Evolutionary conservation across 1,284 basidiomycete species (phyloP).

Genomic region (Puccinia coronata): DNA sequence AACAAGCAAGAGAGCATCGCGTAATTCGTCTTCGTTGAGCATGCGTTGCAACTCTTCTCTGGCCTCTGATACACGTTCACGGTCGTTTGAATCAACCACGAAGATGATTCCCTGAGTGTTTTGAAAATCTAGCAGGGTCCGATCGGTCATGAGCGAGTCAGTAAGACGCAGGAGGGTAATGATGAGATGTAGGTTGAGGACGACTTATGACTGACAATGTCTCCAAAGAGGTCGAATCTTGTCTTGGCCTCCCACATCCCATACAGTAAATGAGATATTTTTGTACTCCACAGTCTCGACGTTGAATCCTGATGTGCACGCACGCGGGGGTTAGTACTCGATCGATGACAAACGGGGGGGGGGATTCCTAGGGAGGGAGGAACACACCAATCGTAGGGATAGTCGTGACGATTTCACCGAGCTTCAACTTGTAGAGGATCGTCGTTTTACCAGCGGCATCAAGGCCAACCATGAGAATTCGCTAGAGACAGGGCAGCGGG

Average conservation of each 20-base stretch:
- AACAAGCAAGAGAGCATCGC: conserved; percentile 95
- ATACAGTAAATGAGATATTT: conserved; percentile 99
- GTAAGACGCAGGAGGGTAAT: background rate
- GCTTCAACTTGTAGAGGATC: conserved; percentile 98
- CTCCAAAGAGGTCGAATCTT: conserved; percentile 99
- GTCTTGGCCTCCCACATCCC: conserved; percentile 99
- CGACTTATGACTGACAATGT: conserved; percentile 76
- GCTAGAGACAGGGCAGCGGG: conserved; percentile 56
- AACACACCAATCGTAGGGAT: conserved; percentile 94
- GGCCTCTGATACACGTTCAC: conserved; percentile 98
- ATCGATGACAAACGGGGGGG: background rate
- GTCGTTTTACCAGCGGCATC: conserved; percentile 78
- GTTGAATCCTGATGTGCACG: conserved; percentile 74
- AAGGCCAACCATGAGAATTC: conserved; percentile 77
- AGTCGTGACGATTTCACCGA: conserved; percentile 98
- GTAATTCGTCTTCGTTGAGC: conserved; percentile 99
- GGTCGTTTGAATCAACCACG: conserved; percentile 99
- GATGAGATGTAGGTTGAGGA: no score
- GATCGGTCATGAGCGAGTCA: background rate
- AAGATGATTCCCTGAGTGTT: conserved; percentile 99
- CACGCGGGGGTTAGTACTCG: background rate
- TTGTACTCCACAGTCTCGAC: conserved; percentile 99
- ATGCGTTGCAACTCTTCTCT: conserved; percentile 99
- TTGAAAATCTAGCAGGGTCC: conserved; percentile 82
- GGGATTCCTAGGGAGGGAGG: background rate